A percentile compares a stretch with the other conserved stretches of the same genome.
phyloP scores from a whole-genome alignment of 352 stramenopile genomes.

The Globisporangium emineosum region DNA sequence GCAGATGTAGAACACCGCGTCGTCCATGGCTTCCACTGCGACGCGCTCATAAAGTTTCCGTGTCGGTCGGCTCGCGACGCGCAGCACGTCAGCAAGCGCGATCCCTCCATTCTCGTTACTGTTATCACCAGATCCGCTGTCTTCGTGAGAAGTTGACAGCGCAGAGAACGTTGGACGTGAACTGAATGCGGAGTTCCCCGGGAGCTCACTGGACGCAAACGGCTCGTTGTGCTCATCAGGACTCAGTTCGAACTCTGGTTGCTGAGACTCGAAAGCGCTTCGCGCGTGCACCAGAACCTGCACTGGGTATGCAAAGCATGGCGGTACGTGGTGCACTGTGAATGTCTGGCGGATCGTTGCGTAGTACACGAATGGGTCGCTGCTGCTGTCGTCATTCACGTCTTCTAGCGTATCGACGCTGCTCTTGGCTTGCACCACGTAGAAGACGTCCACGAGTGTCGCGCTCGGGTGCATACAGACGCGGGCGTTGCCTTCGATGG shows the following conservation, averaged over 20 bases:
- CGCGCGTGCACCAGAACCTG: constrained; percentile 31
- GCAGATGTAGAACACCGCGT: constrained; percentile 32
- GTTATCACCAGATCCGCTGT: not conserved
- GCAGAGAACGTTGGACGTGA: constrained; percentile 45
- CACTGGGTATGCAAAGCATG: constrained; percentile 39
- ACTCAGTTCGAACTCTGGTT: constrained; percentile 24
- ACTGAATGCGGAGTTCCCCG: constrained; percentile 38
- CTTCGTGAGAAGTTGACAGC: constrained; percentile 23
- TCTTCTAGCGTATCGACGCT: constrained; percentile 10
- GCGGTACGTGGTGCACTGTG: constrained; percentile 23
- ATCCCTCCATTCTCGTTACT: not conserved
- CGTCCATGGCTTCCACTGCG: constrained; percentile 31
- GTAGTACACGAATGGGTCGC: constrained; percentile 29
- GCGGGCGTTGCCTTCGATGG: constrained; percentile 57
- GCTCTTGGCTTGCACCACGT: constrained; percentile 33
- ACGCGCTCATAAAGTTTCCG: constrained; percentile 36
- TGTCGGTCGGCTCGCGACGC: constrained; percentile 37
- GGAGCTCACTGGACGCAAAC: constrained; percentile 21
- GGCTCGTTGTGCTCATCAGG: not conserved
- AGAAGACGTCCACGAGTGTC: constrained; percentile 38
- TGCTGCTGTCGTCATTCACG: constrained; percentile 11
- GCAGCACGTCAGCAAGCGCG: constrained; percentile 34
- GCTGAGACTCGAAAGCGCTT: constrained; percentile 23
- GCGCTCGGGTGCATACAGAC: constrained; percentile 34
- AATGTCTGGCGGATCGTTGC: constrained; percentile 46